Percentiles rank a stretch among this genome's conserved stretches.
phyloP scores from a whole-genome alignment of 306 rosid genomes.

The Cucurbita maxima region DNA sequence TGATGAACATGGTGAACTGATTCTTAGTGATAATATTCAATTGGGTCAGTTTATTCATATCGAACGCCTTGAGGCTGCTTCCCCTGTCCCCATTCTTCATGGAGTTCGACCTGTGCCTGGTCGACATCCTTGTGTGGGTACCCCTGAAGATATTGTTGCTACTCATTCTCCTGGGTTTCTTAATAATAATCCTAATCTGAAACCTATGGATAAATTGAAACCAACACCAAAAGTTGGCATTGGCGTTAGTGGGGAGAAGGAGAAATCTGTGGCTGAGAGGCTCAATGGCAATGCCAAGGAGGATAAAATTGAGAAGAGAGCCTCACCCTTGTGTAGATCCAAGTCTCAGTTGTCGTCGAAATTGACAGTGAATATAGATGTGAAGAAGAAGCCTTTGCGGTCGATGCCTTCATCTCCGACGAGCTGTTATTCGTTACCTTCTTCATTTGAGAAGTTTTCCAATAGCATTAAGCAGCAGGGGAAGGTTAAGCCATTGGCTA shows the following conservation, averaged over 20 bases:
- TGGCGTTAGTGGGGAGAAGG: constrained; percentile 25
- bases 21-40: constrained; percentile 93
- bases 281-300: constrained; percentile 28
- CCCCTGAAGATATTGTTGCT: constrained; percentile 87
- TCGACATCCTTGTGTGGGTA: constrained; percentile 84
- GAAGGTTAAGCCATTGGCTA: constrained; percentile 35
- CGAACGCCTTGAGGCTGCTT: constrained; percentile 75
- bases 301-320: constrained; percentile 41
- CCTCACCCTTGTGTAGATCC: constrained; percentile 20
- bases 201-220: constrained; percentile 26
- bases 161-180: constrained; percentile 69
- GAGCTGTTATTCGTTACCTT: constrained; percentile 75
- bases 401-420: constrained; percentile 74
- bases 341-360: constrained; percentile 35
- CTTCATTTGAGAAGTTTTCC: constrained; percentile 73
- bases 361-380: constrained; percentile 29
- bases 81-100: constrained; percentile 83
- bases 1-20: constrained; percentile 86
- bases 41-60: constrained; percentile 86
- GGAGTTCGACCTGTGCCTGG: constrained; percentile 93
- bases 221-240: constrained; percentile 24
- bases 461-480: constrained; percentile 61
- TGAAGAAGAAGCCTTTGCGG: constrained; percentile 63
- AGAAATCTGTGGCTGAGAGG: constrained; percentile 21
- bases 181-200: constrained; percentile 23